Percentiles rank a stretch among this genome's conserved stretches.
These are phyloP conservation scores for Heracleum sosnowskyi DNA, from an alignment of 129 eudicot species.

Conservation along the genomic window DNA sequence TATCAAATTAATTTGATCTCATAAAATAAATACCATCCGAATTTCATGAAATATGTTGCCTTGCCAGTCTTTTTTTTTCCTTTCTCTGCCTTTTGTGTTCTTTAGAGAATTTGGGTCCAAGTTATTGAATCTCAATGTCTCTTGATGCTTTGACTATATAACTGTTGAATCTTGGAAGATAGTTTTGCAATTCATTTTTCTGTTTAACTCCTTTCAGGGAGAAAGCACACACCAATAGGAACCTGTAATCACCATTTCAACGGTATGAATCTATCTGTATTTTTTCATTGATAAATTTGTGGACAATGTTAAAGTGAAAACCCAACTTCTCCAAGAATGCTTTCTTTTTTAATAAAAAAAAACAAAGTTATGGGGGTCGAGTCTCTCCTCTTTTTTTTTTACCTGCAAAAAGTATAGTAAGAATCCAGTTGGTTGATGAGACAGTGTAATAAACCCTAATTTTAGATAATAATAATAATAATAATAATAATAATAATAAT, in stretches of 20 bases:
- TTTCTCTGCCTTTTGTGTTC: background rate
- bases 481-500: too few relatives aligned
- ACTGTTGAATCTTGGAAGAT: background rate
- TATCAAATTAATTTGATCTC: background rate
- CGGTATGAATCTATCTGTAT: too few relatives aligned
- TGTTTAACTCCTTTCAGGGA: background rate
- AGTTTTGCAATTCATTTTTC: background rate
- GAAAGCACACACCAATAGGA: background rate
- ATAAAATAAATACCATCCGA: background rate
- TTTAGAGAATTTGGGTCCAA: too few relatives aligned
- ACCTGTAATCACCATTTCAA: background rate
- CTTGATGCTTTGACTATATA: too few relatives aligned
- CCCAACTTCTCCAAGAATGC: too few relatives aligned
- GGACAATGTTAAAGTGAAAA: too few relatives aligned
- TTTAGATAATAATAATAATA: too few relatives aligned
- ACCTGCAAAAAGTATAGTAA: conserved; percentile 31
- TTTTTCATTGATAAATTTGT: too few relatives aligned
- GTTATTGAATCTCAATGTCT: too few relatives aligned
- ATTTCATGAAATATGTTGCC: background rate
- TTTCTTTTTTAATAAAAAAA: too few relatives aligned
- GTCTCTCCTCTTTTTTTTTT: conserved; percentile 87
- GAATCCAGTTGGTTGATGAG: background rate
- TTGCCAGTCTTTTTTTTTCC: too few relatives aligned
- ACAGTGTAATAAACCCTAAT: too few relatives aligned
- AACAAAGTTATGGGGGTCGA: conserved; percentile 94